A percentile compares a stretch with the other conserved stretches of the same genome.
Conservation (phyloP, 306 rosid genomes). For the Aeschynomene evenia region DNA sequence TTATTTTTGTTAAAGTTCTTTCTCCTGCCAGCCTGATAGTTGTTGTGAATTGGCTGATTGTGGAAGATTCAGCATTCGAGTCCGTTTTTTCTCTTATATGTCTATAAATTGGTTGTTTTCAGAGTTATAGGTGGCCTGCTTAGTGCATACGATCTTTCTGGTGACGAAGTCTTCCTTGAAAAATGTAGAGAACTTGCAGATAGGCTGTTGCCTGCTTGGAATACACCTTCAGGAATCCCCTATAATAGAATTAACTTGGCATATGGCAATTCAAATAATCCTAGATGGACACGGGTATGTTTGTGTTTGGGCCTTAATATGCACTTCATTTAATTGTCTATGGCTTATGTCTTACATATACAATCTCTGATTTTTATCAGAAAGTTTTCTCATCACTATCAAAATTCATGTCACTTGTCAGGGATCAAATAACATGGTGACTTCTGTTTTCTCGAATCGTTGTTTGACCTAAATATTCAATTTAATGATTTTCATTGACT, state of each 20-base stretch:
- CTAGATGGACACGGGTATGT: constrained; percentile 59
- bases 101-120: constrained; percentile 31
- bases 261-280: constrained; percentile 48
- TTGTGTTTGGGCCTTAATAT: constrained; percentile 17
- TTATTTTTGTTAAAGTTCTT: constrained; percentile 32
- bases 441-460: not conserved
- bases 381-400: not conserved
- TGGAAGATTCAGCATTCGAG: not conserved
- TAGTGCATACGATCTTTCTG: constrained; percentile 64
- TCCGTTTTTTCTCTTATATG: constrained; percentile 18
- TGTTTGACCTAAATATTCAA: not conserved
- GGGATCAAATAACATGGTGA: not conserved
- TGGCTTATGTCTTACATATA: not conserved
- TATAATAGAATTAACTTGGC: constrained; percentile 62
- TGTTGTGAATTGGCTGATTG: constrained; percentile 23
- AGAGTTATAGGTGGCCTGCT: constrained; percentile 71
- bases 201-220: constrained; percentile 65
- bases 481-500: not conserved
- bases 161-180: constrained; percentile 57
- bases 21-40: constrained; percentile 27
- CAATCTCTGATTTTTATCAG: constrained; percentile 14
- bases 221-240: constrained; percentile 72
- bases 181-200: constrained; percentile 65
- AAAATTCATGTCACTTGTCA: no score
- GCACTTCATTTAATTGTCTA: constrained; percentile 9